These are phyloP conservation scores for Linnemannia zychae DNA, from an alignment of 192 early-diverging fungal genomes.

Conservation along the genomic window DNA sequence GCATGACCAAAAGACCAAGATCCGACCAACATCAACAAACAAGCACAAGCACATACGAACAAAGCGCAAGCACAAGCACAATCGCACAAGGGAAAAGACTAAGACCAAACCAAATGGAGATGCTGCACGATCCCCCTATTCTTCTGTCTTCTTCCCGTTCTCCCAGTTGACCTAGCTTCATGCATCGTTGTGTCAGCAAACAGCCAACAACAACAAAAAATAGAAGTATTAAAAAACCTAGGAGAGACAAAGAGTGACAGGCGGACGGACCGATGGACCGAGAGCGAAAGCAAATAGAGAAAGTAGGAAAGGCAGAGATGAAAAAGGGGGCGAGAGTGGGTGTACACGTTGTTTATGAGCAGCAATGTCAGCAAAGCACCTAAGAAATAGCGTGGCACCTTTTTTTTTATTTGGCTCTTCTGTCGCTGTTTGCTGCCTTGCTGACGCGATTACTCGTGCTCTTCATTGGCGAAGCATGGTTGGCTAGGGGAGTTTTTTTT, in stretches of 20 bases:
- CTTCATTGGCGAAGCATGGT: not conserved
- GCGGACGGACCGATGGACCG: too few relatives aligned
- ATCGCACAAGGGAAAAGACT: not conserved
- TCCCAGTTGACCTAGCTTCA: not conserved
- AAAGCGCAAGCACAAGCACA: not conserved
- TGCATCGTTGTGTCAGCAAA: constrained; percentile 9
- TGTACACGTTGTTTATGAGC: too few relatives aligned
- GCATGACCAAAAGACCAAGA: too few relatives aligned
- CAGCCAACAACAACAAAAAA: not conserved
- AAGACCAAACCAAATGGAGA: not conserved
- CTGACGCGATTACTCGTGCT: constrained; percentile 1
- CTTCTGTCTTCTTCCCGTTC: not conserved
- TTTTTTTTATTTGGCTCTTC: too few relatives aligned
- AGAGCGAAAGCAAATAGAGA: too few relatives aligned
- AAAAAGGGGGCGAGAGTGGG: too few relatives aligned
- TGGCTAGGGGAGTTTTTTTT: not conserved
- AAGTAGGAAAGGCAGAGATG: too few relatives aligned
- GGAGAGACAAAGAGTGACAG: too few relatives aligned
- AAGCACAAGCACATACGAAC: not conserved
- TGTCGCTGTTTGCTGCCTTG: not conserved
- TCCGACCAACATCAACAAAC: not conserved
- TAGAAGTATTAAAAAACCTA: not conserved
- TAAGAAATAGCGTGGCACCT: too few relatives aligned
- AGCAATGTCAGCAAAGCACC: too few relatives aligned
- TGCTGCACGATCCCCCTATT: not conserved